Conservation (phyloP, 345 rosid genomes). For the Dimocarpus longan region DNA sequence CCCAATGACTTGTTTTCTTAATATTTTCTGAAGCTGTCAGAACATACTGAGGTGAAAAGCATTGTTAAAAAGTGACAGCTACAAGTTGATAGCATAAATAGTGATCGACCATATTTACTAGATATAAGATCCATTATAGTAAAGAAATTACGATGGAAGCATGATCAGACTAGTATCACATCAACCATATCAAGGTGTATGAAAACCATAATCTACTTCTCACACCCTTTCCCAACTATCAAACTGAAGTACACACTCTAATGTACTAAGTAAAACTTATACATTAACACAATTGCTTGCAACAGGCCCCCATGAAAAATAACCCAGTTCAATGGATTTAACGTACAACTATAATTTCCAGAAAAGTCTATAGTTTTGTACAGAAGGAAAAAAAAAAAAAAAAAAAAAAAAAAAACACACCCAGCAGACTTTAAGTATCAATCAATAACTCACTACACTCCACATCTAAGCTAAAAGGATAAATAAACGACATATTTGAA, state of each 20-base stretch:
- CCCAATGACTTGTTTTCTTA: slow-evolving; percentile 72
- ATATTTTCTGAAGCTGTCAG: slow-evolving; percentile 62
- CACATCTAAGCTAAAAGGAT: background rate
- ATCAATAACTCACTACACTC: background rate
- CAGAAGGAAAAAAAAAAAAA: background rate
- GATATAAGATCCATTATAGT: background rate
- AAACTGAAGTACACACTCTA: background rate
- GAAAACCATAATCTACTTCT: background rate
- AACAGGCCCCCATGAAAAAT: background rate
- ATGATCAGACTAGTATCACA: background rate
- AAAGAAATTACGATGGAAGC: slow-evolving; percentile 4
- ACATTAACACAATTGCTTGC: background rate
- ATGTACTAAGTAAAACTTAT: background rate
- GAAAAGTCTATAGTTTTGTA: background rate
- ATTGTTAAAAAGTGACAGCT: slow-evolving; percentile 24
- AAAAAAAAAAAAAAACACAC: no score
- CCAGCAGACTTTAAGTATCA: background rate
- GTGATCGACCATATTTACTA: slow-evolving; percentile 2
- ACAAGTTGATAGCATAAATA: slow-evolving; percentile 16
- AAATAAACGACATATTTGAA: background rate
- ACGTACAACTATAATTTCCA: background rate
- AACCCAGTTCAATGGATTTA: background rate
- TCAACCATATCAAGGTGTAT: background rate
- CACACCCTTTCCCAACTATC: background rate
- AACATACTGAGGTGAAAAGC: slow-evolving; percentile 62